Base-by-base conservation (phyloP, 2,329 filamentous ascomycete species). In the Alternaria sp. region DNA sequence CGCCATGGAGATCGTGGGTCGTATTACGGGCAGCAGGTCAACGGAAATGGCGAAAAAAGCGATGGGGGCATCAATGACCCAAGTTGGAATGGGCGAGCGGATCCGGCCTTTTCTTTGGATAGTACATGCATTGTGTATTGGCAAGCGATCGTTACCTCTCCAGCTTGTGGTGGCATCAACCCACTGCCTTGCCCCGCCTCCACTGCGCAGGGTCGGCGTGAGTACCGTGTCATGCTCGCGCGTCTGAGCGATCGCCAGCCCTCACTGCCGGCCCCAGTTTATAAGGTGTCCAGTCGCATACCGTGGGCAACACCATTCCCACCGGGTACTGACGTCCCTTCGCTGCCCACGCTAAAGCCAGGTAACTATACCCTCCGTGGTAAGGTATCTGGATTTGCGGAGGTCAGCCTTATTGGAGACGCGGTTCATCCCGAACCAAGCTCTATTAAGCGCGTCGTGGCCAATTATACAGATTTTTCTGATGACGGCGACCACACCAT, bases 41-140 rank as follows among this genome's bases (percentile, higher is more conserved):
- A 84, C 46, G 75, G 66, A 0, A 80, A 59, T 62, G 63, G 66
- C 5, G 52, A 67, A 30, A 59, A 54, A 7, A 52, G 55, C 39
- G 32, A 54, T 4, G 57, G 41, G 7, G 16, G 26, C 11, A 59
- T 81, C n/a, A 80, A 81, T 54, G 81, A 84, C 54, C 79, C 82
- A 0, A 75, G 82, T 26, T 84, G 83, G 83, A 84, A 84, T 63
- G 82, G 73, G 4, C 68, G 72, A 11, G 83, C 82, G 5, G 83
- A 84, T 63, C 83, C 81, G 3, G 71, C 67, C 1, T 82, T 74
- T 44, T 81, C 79, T 2, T 72, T 64, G 1, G 82, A 84, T 61
- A 76, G 78, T 5, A 84, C 81, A 0, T 64, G 71, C 2, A 77
- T 84, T 36, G 78, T 77, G 0, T 85, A 81, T 61, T 82, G 70